Base-by-base conservation (phyloP, 2,329 filamentous ascomycete species). In the Mariannaea elegans region DNA sequence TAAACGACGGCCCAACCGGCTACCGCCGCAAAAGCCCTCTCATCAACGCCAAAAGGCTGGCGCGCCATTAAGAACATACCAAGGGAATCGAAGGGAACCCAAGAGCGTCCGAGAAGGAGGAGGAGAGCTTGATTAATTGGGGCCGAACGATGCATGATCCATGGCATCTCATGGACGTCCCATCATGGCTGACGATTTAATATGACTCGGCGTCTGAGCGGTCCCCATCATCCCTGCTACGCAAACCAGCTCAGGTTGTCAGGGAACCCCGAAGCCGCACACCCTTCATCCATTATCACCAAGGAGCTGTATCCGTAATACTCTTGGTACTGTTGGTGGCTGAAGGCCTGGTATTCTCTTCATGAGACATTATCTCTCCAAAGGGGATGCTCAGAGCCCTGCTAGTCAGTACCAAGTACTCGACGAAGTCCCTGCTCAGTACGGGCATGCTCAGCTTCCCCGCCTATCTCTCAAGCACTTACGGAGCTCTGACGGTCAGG, bases 311-410 rank as follows among this genome's bases (percentile, higher is more conserved):
- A 65, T 63, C 50, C 24, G 63, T 64, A 67, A 69, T 66, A 34
- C 56, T 69, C 32, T 45, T 57, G 54, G 63, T 50, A 57, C 57
- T 49, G 56, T 63, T 64, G 65, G 65, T 63, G 62, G 62, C 60
- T 63, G 60, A 42, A 44, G 38, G 14, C 39, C 19, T 48, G 48
- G 49, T 27, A 55, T 53, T 52, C 44, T 63, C 31, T 49, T 36
- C 24, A 41, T 65, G 57, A 70, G 66, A 67, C 61, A 66, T 48
- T 42, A 44, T 47, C 58, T 56, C 50, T 27, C 23, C 23, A 21
- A 45, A 61, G 46, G 49, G 49, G 23, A 38, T 34, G 27, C 19
- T 53, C 34, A 44, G 41, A 45, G 34, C 47, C 36, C 5, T 46
- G 19, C 24, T 56, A 23, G 45, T 42, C 47, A 50, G 27, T 21